Percentiles rank a stretch among this genome's conserved stretches.
Conservation (phyloP, 352 stramenopile genomes). For the Phytophthora parvispora region DNA sequence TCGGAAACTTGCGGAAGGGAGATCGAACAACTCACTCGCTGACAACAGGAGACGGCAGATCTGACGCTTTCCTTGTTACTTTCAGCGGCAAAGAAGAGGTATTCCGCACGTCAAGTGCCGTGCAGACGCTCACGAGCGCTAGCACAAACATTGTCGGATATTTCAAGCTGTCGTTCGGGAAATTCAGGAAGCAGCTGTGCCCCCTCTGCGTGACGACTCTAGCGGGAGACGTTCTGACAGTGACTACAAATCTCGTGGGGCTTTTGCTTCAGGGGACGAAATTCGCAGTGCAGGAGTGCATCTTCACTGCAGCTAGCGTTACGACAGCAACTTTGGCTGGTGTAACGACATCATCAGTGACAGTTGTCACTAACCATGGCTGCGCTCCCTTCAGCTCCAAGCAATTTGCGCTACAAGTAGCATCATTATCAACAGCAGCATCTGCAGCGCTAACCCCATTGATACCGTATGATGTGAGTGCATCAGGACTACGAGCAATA, state of each 20-base stretch:
- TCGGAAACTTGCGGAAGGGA: slow-evolving; percentile 93
- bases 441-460: slow-evolving; percentile 62
- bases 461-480: slow-evolving; percentile 68
- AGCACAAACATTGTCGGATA: slow-evolving; percentile 41
- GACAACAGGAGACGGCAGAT: slow-evolving; percentile 85
- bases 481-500: slow-evolving; percentile 63
- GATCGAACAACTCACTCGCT: slow-evolving; percentile 75
- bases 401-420: slow-evolving; percentile 53
- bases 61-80: slow-evolving; percentile 94
- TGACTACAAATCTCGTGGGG: slow-evolving; percentile 71
- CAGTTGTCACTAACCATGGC: slow-evolving; percentile 64
- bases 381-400: slow-evolving; percentile 59
- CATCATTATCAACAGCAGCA: slow-evolving; percentile 20
- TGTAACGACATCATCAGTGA: slow-evolving; percentile 57
- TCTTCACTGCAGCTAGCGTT: slow-evolving; percentile 68
- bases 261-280: slow-evolving; percentile 62
- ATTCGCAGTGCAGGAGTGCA: slow-evolving; percentile 77
- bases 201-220: slow-evolving; percentile 65
- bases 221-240: slow-evolving; percentile 56
- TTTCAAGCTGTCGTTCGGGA: slow-evolving; percentile 83
- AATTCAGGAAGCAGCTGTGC: slow-evolving; percentile 65
- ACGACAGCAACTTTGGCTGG: slow-evolving; percentile 41
- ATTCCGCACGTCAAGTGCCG: slow-evolving; percentile 90
- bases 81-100: slow-evolving; percentile 76
- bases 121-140: slow-evolving; percentile 71